A percentile compares a stretch with the other conserved stretches of the same genome.
phyloP scores from a whole-genome alignment of 2,329 filamentous ascomycete species.

The Monilinia polystroma region DNA sequence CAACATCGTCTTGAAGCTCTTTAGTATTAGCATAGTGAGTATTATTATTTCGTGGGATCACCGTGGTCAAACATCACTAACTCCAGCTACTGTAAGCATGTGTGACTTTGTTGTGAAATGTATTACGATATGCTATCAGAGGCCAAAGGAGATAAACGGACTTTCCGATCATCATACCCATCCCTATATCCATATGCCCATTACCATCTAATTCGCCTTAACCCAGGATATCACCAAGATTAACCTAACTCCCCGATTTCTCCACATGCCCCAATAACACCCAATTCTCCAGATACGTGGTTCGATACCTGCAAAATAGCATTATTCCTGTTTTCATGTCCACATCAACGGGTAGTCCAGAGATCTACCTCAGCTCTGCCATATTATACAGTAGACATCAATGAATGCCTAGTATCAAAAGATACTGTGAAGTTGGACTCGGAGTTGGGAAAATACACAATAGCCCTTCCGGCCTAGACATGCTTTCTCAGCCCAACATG shows the following conservation, averaged over 20 bases:
- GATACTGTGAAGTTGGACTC: not conserved
- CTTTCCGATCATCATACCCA: not conserved
- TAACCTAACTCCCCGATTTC: not conserved
- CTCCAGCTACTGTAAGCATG: not conserved
- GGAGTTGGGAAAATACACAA: not conserved
- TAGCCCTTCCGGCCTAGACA: not conserved
- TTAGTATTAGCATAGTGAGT: no score
- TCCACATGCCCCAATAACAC: not conserved
- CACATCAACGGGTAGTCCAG: not conserved
- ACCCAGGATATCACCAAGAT: not conserved
- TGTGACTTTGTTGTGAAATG: not conserved
- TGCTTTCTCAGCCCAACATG: not conserved
- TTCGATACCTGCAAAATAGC: not conserved
- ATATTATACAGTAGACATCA: not conserved
- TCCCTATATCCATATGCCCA: not conserved
- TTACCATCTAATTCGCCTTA: not conserved
- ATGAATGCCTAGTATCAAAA: not conserved
- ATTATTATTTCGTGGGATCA: not conserved
- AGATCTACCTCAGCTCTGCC: not conserved
- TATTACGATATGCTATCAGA: not conserved
- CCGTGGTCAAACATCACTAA: not conserved
- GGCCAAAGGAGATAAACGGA: not conserved
- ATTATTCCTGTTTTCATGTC: not conserved
- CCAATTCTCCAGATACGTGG: not conserved
- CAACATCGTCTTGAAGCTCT: no score